A percentile compares a stretch with the other conserved stretches of the same genome.
These are phyloP conservation scores for Pichia cactophila DNA, from an alignment of 1,139 yeast species.

Conservation along the genomic window DNA sequence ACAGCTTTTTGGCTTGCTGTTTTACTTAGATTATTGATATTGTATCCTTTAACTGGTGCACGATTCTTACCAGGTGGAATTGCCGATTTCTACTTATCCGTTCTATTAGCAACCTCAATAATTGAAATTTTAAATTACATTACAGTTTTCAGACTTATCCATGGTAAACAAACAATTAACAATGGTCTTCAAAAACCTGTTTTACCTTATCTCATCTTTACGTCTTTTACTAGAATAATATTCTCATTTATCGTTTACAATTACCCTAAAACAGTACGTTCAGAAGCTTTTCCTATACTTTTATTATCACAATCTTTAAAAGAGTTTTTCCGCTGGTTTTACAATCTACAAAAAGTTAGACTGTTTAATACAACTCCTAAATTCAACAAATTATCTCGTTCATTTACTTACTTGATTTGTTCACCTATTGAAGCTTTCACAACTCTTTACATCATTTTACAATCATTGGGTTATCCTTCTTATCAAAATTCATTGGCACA, in stretches of 20 bases:
- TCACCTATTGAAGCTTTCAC: constrained; percentile 5
- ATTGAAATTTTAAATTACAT: constrained; percentile 7
- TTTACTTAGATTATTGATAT: not conserved
- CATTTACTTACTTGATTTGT: not conserved
- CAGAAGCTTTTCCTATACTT: constrained; percentile 3
- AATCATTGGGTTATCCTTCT: constrained; percentile 6
- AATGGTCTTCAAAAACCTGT: constrained; percentile 4
- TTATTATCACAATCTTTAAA: constrained; percentile 5
- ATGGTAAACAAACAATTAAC: constrained; percentile 1
- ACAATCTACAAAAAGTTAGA: constrained; percentile 9
- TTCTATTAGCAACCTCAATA: not conserved
- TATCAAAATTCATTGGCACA: not conserved
- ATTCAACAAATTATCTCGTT: not conserved
- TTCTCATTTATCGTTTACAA: constrained; percentile 3
- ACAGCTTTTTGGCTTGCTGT: constrained; percentile 9
- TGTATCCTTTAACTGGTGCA: constrained; percentile 11
- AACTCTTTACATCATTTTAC: constrained; percentile 3
- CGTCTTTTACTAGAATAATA: not conserved
- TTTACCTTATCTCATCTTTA: not conserved
- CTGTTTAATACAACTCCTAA: constrained; percentile 3
- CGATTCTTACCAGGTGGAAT: constrained; percentile 12
- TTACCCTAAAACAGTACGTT: constrained; percentile 6
- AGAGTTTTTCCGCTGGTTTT: constrained; percentile 9
- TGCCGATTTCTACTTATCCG: constrained; percentile 10
- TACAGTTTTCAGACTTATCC: constrained; percentile 2